These are phyloP conservation scores for Pseudoturritis turrita DNA, from an alignment of 345 rosid genomes.

Conservation along the genomic window DNA sequence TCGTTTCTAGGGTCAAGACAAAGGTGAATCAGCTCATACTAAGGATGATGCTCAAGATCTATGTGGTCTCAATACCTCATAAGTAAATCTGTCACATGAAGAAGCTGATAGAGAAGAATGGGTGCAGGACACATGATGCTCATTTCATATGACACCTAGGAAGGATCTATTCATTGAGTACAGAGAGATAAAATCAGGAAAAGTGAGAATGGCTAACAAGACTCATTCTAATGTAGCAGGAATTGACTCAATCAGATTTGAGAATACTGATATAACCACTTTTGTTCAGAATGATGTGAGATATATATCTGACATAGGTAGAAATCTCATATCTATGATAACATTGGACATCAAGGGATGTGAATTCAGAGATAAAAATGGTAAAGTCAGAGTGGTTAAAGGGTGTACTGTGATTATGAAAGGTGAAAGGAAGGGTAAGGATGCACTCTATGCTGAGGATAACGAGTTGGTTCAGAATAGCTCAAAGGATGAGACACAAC, in stretches of 20 bases:
- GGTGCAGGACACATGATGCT: neutral
- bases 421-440: neutral
- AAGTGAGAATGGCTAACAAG: neutral
- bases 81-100: neutral
- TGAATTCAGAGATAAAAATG: neutral
- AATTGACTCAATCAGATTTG: neutral
- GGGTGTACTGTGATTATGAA: neutral
- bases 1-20: too few species aligned
- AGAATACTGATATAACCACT: neutral
- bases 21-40: too few species aligned
- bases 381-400: too few species aligned
- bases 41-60: neutral
- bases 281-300: neutral
- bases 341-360: neutral
- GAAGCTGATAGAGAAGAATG: neutral
- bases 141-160: neutral
- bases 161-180: neutral
- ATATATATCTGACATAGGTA: neutral
- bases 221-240: neutral
- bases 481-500: too few species aligned
- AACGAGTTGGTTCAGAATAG: too few species aligned
- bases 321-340: neutral
- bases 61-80: neutral
- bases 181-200: accelerated
- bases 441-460: neutral